phyloP scores from a whole-genome alignment of 208 protist genomes.

The Entamoeba histolytica region DNA sequence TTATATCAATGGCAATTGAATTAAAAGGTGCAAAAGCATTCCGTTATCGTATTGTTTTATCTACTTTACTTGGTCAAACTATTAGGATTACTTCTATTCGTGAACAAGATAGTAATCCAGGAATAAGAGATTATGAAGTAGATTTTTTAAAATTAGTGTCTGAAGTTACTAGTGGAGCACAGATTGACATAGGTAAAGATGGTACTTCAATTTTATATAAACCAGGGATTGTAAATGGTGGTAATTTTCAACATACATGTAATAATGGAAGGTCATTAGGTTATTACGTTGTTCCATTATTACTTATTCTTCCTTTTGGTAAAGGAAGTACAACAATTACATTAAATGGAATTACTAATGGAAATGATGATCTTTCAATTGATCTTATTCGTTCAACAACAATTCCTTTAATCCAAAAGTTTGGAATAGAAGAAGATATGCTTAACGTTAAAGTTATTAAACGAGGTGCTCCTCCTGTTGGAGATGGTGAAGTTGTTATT shows the following conservation, averaged over 20 bases:
- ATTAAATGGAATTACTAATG: slow-evolving; percentile 6
- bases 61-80: neutral
- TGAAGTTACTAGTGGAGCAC: slow-evolving; percentile 47
- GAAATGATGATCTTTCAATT: slow-evolving; percentile 1
- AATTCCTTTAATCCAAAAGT: neutral
- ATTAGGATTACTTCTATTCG: neutral
- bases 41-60: neutral
- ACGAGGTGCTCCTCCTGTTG: slow-evolving; percentile 10
- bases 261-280: slow-evolving; percentile 12
- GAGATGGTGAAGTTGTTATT: slow-evolving; percentile 57
- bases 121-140: slow-evolving; percentile 41
- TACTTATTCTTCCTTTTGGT: slow-evolving; percentile 41
- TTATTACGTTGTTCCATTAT: slow-evolving; percentile 41
- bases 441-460: neutral
- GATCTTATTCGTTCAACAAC: neutral
- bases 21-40: neutral
- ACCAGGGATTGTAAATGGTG: slow-evolving; percentile 44
- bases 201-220: slow-evolving; percentile 28
- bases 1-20: neutral
- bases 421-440: neutral
- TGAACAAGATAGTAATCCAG: neutral
- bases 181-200: slow-evolving; percentile 43
- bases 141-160: slow-evolving; percentile 46
- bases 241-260: slow-evolving; percentile 41
- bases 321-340: slow-evolving; percentile 26